These are phyloP conservation scores for Maudiozyma turicensis DNA, from an alignment of 805 yeast species.

Conservation along the genomic window DNA sequence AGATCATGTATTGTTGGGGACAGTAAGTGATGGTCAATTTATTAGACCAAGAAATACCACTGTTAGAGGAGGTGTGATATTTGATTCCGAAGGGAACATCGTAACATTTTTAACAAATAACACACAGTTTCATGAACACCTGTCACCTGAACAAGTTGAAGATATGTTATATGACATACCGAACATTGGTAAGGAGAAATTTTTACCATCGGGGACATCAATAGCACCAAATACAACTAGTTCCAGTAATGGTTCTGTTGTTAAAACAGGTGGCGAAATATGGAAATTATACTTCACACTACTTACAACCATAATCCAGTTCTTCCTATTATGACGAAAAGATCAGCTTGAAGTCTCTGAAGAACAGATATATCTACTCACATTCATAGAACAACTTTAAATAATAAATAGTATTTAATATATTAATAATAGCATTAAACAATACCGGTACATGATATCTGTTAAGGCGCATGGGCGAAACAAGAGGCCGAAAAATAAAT, in stretches of 20 bases:
- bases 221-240: conserved; percentile 2
- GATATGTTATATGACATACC: conserved; percentile 31
- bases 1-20: not conserved
- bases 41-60: conserved; percentile 39
- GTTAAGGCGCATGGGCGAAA: no score
- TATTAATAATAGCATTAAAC: no score
- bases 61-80: conserved; percentile 65
- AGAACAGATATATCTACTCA: no score
- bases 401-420: no score
- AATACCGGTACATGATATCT: no score
- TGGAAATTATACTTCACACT: not conserved
- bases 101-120: conserved; percentile 48
- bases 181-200: not conserved
- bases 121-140: conserved; percentile 37
- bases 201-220: not conserved
- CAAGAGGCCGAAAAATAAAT: no score
- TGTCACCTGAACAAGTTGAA: conserved; percentile 36
- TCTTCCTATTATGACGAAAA: not conserved
- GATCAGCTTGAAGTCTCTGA: no score
- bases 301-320: not conserved
- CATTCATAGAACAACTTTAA: no score
- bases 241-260: not conserved
- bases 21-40: conserved; percentile 37
- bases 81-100: conserved; percentile 50
- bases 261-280: not conserved